phyloP scores from a whole-genome alignment of 148 eudicot genomes.

The Salicornia ramosissima region DNA sequence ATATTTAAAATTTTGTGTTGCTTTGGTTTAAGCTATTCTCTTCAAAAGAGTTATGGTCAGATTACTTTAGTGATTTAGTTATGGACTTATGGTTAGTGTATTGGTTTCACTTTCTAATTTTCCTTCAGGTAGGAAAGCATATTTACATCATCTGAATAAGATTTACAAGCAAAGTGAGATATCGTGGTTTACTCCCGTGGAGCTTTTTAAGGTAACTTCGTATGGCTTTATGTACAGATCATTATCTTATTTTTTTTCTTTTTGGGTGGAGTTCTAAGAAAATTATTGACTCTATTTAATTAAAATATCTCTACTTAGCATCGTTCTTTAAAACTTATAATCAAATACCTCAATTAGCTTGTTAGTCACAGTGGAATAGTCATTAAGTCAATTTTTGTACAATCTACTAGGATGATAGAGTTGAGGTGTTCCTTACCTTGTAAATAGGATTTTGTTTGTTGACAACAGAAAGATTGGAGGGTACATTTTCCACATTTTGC shows the following conservation, averaged over 20 bases:
- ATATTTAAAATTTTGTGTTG: too few species aligned
- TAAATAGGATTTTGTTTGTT: neutral
- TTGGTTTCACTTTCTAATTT: neutral
- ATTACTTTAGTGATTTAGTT: too few species aligned
- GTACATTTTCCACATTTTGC: too few species aligned
- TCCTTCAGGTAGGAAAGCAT: slow-evolving; percentile 76
- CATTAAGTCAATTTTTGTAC: neutral
- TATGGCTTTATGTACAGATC: neutral
- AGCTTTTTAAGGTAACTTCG: slow-evolving; percentile 79
- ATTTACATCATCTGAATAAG: slow-evolving; percentile 61
- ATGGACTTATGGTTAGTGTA: neutral
- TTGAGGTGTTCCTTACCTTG: neutral
- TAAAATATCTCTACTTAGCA: neutral
- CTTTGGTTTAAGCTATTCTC: too few species aligned
- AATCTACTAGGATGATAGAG: neutral
- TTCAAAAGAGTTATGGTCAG: too few species aligned
- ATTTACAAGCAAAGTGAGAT: slow-evolving; percentile 82
- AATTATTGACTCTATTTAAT: neutral
- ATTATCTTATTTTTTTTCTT: too few species aligned
- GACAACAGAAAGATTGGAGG: neutral
- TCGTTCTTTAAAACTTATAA: too few species aligned
- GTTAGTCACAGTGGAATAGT: neutral
- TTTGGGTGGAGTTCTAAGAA: neutral
- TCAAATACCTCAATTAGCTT: neutral
- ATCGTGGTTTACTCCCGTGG: slow-evolving; percentile 98